Evolutionary conservation across 73 alveolate genomes (phyloP).

Genomic region (Tetrahymena thermophila): DNA sequence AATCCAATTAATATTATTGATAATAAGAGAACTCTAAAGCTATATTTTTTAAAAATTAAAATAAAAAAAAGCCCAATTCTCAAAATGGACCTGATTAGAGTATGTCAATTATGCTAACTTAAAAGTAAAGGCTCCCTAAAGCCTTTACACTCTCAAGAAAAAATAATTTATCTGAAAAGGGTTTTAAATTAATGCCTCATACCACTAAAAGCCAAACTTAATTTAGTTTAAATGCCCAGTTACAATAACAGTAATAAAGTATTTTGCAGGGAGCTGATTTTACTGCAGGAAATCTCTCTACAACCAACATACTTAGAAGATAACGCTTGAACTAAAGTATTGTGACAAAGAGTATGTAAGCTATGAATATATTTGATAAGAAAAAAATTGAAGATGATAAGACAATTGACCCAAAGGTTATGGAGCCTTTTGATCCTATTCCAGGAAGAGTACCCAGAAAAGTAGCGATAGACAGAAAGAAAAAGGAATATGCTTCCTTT

Average conservation of each 20-base stretch:
- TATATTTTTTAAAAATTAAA: background rate
- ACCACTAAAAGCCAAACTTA: background rate
- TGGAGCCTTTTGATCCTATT: slow-evolving; percentile 92
- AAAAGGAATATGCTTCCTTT: slow-evolving; percentile 83
- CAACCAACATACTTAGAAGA: slow-evolving; percentile 1
- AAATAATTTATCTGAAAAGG: background rate
- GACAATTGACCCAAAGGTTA: slow-evolving; percentile 68
- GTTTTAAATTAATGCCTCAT: background rate
- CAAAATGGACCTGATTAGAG: background rate
- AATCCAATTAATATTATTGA: background rate
- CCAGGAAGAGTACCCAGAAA: slow-evolving; percentile 95
- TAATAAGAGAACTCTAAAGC: background rate
- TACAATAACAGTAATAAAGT: slow-evolving; percentile 1
- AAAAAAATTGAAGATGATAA: slow-evolving; percentile 5
- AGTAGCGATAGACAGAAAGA: slow-evolving; percentile 93
- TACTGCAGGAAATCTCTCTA: slow-evolving; percentile 23
- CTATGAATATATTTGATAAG: background rate
- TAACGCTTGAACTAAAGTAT: slow-evolving; percentile 12
- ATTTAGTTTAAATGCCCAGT: slow-evolving; percentile 7
- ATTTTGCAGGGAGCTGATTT: slow-evolving; percentile 6
- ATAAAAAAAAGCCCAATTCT: background rate
- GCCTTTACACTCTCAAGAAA: slow-evolving; percentile 16
- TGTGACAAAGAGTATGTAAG: slow-evolving; percentile 1
- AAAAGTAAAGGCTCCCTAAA: slow-evolving; percentile 28
- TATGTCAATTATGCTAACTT: background rate